Evolutionary conservation across 768 basidiomycete genomes (phyloP).

Genomic region (Hygrophorus pudorinus): DNA sequence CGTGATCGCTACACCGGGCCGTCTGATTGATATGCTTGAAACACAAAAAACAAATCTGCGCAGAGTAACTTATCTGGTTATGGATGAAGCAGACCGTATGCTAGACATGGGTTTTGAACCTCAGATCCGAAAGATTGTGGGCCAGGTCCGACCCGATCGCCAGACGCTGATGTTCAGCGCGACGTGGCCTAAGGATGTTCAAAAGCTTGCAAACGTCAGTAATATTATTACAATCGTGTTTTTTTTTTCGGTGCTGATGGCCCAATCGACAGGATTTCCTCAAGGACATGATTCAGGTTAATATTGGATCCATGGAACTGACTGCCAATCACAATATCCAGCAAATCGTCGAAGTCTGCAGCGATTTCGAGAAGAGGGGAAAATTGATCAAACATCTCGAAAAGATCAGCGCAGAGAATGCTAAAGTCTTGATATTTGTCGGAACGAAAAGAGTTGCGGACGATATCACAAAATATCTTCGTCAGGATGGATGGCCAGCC

Average conservation of each 20-base stretch:
- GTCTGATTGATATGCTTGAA: slow-evolving; percentile 98
- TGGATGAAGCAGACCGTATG: slow-evolving; percentile 99
- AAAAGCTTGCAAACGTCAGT: slow-evolving; percentile 83
- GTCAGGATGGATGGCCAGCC: slow-evolving; percentile 99
- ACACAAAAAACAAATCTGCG: slow-evolving; percentile 92
- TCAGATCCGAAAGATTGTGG: slow-evolving; percentile 96
- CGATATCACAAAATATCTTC: slow-evolving; percentile 95
- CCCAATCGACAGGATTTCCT: slow-evolving; percentile 70
- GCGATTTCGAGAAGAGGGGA: slow-evolving; percentile 93
- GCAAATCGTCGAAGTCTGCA: slow-evolving; percentile 93
- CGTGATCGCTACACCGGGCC: slow-evolving; percentile 99
- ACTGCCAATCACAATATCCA: slow-evolving; percentile 97
- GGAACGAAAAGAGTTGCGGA: slow-evolving; percentile 97
- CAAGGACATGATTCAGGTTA: slow-evolving; percentile 94
- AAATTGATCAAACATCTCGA: slow-evolving; percentile 97
- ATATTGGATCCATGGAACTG: slow-evolving; percentile 97
- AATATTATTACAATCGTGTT: not conserved
- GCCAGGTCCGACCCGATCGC: slow-evolving; percentile 95
- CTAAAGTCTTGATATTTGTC: slow-evolving; percentile 98
- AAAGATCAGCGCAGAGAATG: slow-evolving; percentile 91
- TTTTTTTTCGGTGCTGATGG: not conserved
- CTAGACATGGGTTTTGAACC: slow-evolving; percentile 99
- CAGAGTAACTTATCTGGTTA: slow-evolving; percentile 93
- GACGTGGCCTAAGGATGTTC: slow-evolving; percentile 99
- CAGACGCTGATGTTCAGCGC: slow-evolving; percentile 99